Evolutionary conservation across 108 stramenopile genomes (phyloP), one percentile per base, ranked within the genome.

Genomic region (Aurantiochytrium sp.): DNA sequence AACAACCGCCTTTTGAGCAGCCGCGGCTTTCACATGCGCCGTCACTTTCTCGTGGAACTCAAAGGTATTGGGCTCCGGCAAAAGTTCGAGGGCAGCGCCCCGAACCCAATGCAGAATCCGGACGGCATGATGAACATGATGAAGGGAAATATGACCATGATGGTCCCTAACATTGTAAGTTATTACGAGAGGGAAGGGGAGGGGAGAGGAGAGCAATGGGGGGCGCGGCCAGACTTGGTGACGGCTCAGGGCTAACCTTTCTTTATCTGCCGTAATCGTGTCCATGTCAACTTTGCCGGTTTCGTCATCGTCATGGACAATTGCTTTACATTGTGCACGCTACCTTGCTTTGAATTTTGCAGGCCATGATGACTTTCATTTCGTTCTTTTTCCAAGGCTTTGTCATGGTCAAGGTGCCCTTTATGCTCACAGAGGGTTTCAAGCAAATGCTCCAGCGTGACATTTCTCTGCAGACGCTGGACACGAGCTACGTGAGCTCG

Each of bases 361-460:
- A 64, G 60, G 29, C 35, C 87, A 98, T 99, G 97, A 98, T 98
- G 98, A 96, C 96, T 83, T 96, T 96, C n/a, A 97, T 98, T 64
- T 94, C 94, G 49, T 96, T 96, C 91, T 99, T 99, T 91, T 98
- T 99, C 88, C 91, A 93, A 28, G 97, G 97, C 29, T 99, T 97
- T 89, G 96, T 99, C 55, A 88, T 98, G 44, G 93, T 98, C 23
- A 96, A 97, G 90, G 96, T 99, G 3, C 99, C 99, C 43, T 98
- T 99, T 88, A 95, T 95, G 14, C 90, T 99, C 72, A 98, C 99
- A 5, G 91, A 92, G 49, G 97, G 97, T 6, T 99, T 99, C 91
- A 98, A 98, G 91, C 90, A 93, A 87, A 99, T 99, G 99, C 97
- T 98, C 89, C 99, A 99, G 95, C 92, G 97, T 21, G 99, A 98